Percentiles rank a stretch among this genome's conserved stretches.
Conservation (phyloP, 176 grass and related monocot genomes). For the Eragrostis curvula region DNA sequence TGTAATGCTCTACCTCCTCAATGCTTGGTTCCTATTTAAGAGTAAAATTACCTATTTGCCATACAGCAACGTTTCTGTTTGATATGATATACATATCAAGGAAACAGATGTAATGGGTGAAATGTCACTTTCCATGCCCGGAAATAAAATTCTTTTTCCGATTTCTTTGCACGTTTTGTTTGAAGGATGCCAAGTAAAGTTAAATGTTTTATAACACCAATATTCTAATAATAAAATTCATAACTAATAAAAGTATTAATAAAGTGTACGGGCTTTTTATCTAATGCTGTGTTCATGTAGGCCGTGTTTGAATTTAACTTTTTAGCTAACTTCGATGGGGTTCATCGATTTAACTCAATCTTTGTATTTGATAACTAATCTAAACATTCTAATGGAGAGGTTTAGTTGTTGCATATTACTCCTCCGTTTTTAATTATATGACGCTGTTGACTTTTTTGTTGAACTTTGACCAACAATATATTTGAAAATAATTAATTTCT, state of each 20-base stretch:
- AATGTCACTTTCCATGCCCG: not conserved
- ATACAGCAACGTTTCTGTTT: not conserved
- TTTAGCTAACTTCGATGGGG: no score
- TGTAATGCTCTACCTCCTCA: conserved; percentile 40
- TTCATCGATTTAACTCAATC: no score
- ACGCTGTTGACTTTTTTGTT: no score
- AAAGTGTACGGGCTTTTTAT: not conserved
- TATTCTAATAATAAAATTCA: not conserved
- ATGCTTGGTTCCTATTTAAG: conserved; percentile 44
- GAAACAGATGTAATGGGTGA: not conserved
- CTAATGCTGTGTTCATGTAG: not conserved
- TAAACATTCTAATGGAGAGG: not conserved
- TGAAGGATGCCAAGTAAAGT: not conserved
- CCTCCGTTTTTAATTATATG: no score
- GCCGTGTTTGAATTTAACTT: not conserved
- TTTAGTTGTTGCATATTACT: not conserved
- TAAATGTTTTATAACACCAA: not conserved
- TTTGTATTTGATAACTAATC: not conserved
- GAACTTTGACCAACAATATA: no score
- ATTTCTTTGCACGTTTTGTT: not conserved
- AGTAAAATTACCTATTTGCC: not conserved
- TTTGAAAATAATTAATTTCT: no score
- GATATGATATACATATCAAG: conserved; percentile 17
- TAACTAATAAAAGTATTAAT: not conserved
- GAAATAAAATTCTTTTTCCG: not conserved